Base-by-base conservation (phyloP, 2,329 filamentous ascomycete genomes). In the Sclerotinia glacialis region DNA sequence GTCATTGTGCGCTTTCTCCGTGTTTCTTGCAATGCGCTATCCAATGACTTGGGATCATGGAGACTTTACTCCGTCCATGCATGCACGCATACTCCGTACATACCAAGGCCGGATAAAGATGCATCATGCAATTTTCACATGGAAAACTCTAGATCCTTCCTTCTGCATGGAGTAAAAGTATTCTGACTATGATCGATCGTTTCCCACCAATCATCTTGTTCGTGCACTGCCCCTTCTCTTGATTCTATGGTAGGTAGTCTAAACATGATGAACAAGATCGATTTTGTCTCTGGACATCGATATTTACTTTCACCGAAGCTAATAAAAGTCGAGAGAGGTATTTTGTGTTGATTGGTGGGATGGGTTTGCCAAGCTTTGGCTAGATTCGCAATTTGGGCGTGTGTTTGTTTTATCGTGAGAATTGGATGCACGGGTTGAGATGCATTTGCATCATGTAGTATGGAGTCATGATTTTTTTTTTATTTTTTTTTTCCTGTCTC, bases 141-240 rank as follows among this genome's bases (percentile, higher is more conserved):
- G 50, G 4, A 18, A 53, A n/a, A 34, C 50, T 53, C 50, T 34
- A n/a, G 28, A n/a, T 34, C 28, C 18, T 53, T n/a, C n/a, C n/a
- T n/a, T n/a, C n/a, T n/a, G n/a, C n/a, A n/a, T n/a, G n/a, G n/a
- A n/a, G n/a, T n/a, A n/a, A n/a, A n/a, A n/a, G n/a, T n/a, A n/a
- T n/a, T n/a, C n/a, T n/a, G n/a, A n/a, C n/a, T n/a, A 28, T 28
- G 28, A 28, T 28, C 34, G 9, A 37, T 2, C 11, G 1, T 12
- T 28, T 11, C 28, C 52, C 52, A 34, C 55, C 37, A 58, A 58
- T 26, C 26, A 58, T 26, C 26, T 14, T 28, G 40, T 58, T 26
- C 37, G 26, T 18, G 37, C 40, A 58, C 55, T 58, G 55, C 16
- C 55, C 55, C n/a, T n/a, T n/a, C n/a, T n/a, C n/a, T n/a, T n/a